Evolutionary conservation across 177 flowering plant genomes (phyloP), one percentile per base, ranked within the genome.

Genomic region (Tripterygium wilfordii): DNA sequence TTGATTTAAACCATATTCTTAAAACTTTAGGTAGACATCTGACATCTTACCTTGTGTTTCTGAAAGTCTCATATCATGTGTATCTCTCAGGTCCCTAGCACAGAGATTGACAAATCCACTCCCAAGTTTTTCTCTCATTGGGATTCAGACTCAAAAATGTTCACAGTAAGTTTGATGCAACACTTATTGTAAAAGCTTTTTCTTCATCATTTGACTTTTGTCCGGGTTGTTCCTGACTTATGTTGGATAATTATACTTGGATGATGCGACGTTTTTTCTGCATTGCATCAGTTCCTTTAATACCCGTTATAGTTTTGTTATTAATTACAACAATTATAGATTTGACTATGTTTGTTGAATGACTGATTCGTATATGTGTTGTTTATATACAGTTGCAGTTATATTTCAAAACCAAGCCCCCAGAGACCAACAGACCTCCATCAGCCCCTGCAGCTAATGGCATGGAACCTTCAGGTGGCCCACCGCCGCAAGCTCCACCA

Each of bases 121-220:
- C 92, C 96, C 16, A 94, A 94, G 59, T 94, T 94, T 69, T 94
- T 94, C 62, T 82, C 97, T 14, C 97, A 89, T 52, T 94, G 99
- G 99, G 99, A 94, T 64, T 89, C 89, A 5, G 99, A 94, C 64
- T 79, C 96, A 18, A 94, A 94, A 66, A 89, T 89, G 95, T 94
- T 92, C 65, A 92, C 99, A 68, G 96, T 92, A 48, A 36, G 82
- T 60, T 38, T 25, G 10, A 23, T 28, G 1, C n/a, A 14, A 18
- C 10, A 28, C 16, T 26, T 27, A 28, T 37, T 61, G 19, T 1
- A 19, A 18, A 26, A 14, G 3, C 33, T 16, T 40, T 27, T 49
- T 44, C 23, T 25, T 14, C 45, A 25, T 46, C 5, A 7, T 5
- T 6, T 24, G 6, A 18, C 12, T 18, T 9, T 16, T n/a, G n/a